Conservation (phyloP, 2,329 filamentous ascomycete genomes). For the Emmonsiellopsis sp. region DNA sequence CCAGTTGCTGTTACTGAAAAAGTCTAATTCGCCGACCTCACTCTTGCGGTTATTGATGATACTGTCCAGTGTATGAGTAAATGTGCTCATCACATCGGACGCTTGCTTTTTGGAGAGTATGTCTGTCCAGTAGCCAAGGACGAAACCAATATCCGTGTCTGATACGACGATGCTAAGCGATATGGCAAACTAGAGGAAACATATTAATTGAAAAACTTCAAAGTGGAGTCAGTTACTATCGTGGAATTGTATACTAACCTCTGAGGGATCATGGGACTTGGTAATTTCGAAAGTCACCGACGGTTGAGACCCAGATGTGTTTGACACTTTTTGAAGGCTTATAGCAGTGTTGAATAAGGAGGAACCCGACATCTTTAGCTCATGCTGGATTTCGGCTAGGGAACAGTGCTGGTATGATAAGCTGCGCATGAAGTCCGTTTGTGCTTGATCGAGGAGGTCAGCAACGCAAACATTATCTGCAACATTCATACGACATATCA, state of each 20-base stretch:
- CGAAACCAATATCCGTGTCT: conserved; percentile 28
- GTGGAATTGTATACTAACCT: conserved; percentile 18
- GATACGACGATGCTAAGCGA: conserved; percentile 21
- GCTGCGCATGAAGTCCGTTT: conserved; percentile 38
- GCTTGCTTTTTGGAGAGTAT: conserved; percentile 26
- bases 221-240: neutral
- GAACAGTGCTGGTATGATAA: conserved; percentile 44
- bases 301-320: neutral
- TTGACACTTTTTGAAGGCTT: neutral
- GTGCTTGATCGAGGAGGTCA: conserved; percentile 36
- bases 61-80: conserved; percentile 22
- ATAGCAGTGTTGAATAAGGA: neutral
- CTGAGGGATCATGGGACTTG: conserved; percentile 29
- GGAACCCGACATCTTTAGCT: neutral
- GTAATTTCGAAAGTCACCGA: conserved; percentile 22
- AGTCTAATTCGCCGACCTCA: neutral
- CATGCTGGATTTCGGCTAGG: conserved; percentile 36
- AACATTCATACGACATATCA: conserved; percentile 41
- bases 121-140: conserved; percentile 31
- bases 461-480: conserved; percentile 25
- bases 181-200: conserved; percentile 8
- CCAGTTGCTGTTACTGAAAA: neutral
- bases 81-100: conserved; percentile 18
- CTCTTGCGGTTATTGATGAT: conserved; percentile 20
- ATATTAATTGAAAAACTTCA: neutral